phyloP scores from a whole-genome alignment of 2,329 filamentous ascomycete species.

The Ophiostoma ips region DNA sequence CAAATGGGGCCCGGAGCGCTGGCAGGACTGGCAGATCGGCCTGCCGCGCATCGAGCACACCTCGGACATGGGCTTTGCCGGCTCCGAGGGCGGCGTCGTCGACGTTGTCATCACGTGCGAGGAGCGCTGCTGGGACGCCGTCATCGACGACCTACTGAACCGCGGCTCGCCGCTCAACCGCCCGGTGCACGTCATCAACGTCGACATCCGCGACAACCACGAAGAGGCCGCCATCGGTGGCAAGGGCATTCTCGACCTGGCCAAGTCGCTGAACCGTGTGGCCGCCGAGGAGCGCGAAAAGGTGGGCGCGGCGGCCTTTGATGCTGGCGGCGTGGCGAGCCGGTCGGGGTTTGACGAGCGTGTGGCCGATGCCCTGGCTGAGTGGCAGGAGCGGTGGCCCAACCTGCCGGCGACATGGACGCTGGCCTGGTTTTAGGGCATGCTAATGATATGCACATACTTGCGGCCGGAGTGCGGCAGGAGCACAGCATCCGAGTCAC shows the following conservation, averaged over 20 bases:
- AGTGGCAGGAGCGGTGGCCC: conserved; percentile 93
- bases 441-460: too few relatives aligned
- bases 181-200: conserved; percentile 94
- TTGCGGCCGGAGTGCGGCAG: too few relatives aligned
- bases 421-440: conserved; percentile 71
- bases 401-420: conserved; percentile 88
- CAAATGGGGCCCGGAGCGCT: conserved; percentile 91
- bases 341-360: conserved; percentile 76
- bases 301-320: conserved; percentile 51
- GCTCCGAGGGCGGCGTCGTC: conserved; percentile 78
- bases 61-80: conserved; percentile 61
- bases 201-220: conserved; percentile 97
- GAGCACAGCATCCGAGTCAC: too few relatives aligned
- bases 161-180: conserved; percentile 77
- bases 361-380: conserved; percentile 79
- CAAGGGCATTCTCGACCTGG: conserved; percentile 81
- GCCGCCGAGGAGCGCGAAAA: conserved; percentile 63
- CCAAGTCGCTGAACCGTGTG: conserved; percentile 67
- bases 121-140: conserved; percentile 95
- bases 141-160: conserved; percentile 81
- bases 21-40: conserved; percentile 93
- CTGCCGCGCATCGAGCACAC: conserved; percentile 65
- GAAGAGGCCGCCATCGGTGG: conserved; percentile 89
- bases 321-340: conserved; percentile 51
- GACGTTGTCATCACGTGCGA: conserved; percentile 96